Evolutionary conservation across 768 basidiomycete genomes (phyloP), one percentile per base, ranked within the genome.

Genomic region (Tricholoma bakamatsutake): DNA sequence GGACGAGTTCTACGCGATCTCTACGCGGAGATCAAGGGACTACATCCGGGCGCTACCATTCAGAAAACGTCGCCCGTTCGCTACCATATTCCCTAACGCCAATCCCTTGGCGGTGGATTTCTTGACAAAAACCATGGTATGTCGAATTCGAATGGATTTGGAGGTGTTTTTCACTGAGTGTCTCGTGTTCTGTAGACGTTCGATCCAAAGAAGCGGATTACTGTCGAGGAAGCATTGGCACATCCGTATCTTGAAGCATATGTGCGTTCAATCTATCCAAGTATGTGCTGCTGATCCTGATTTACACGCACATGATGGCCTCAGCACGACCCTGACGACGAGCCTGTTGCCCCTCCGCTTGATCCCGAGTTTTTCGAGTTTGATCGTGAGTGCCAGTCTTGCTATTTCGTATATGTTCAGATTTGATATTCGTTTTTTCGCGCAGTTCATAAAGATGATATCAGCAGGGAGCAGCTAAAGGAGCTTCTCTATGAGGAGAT

Each of bases 1-100:
- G 54, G 97, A 99, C 61, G 97, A 98, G 66, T 98, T 98, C 73
- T 94, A 98, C 73, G 92, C 92, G 37, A 98, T 99, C 67, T 94
- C 91, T 13, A 92, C 93, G 9, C 81, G 87, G 15, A 76, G 95
- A 53, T 96, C 93, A 49, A 85, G 93, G 45, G 95, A 98, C 67
- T 98, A 98, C 70, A 90, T 98, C 59, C 88, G 95, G 17, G 90
- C 92, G 1, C 73, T 99, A 61, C 96, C 95, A 1, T 97, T 98
- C 82, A 82, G 90, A 59, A 96, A 94, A 74, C 83, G 82, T 61
- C 80, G 81, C 59, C 84, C 91, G 28, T 94, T 99, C 64, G 78
- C 84, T 33, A 79, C 82, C 42, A 68, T 99, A 47, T 98, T 95
- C 78, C 94, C 96, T 12, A 92, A 93, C 59, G 94, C 94, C 57